Evolutionary conservation across 306 rosid genomes (phyloP).

Genomic region (Leucaena leucocephala): DNA sequence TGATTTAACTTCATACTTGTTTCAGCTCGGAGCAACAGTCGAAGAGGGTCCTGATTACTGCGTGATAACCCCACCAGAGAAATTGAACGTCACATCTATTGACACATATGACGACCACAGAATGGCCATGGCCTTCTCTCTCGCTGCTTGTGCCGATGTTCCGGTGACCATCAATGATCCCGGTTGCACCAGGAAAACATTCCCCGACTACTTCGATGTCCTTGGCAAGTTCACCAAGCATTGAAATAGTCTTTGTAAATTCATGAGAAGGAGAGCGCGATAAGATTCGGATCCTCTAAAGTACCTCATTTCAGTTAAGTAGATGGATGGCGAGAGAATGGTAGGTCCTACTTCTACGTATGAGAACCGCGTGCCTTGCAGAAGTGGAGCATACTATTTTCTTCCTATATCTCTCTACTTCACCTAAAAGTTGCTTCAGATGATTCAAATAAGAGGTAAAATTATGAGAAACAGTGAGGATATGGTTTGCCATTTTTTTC

Average conservation of each 20-base stretch:
- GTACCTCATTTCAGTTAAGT: not conserved
- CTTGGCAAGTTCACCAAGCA: conserved; percentile 74
- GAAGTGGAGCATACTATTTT: not conserved
- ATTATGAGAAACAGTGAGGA: conserved; percentile 37
- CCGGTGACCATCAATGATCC: conserved; percentile 98
- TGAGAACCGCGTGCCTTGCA: not conserved
- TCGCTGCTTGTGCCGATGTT: conserved; percentile 92
- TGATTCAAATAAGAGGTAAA: not conserved
- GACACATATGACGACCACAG: conserved; percentile 98
- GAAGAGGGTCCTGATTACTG: conserved; percentile 99
- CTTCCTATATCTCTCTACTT: not conserved
- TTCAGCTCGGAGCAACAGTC: conserved; percentile 94
- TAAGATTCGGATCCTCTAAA: conserved; percentile 4
- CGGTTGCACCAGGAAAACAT: conserved; percentile 94
- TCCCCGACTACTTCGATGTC: conserved; percentile 96
- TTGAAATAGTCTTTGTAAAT: conserved; percentile 43
- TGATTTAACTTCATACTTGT: conserved; percentile 1
- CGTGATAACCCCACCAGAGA: conserved; percentile 93
- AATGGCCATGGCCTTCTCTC: conserved; percentile 99
- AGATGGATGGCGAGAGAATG: not conserved
- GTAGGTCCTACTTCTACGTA: not conserved
- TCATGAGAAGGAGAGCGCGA: conserved; percentile 11
- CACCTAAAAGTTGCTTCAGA: not conserved
- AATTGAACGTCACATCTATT: conserved; percentile 68
- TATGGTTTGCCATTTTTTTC: conserved; percentile 35